Base-by-base conservation (phyloP, 78 protist species). In the Bigelowiella natans region DNA sequence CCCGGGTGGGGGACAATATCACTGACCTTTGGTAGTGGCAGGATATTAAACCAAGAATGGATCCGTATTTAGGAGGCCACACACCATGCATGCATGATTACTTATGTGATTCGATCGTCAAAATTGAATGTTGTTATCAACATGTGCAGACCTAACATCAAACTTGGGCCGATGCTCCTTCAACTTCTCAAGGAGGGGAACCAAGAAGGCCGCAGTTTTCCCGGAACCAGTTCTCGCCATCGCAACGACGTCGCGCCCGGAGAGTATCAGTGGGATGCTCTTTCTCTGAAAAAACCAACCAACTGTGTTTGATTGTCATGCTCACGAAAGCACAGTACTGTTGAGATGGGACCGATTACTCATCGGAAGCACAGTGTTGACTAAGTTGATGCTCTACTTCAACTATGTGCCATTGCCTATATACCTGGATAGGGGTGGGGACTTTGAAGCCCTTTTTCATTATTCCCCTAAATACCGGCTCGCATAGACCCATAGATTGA, bases 201-300 rank as follows among this genome's bases (percentile, higher is more conserved):
- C 34, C 0, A 93, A 37, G 90, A 93, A 93, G 82, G 94, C 92
- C 0, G 88, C 91, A 36, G 91, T 30, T 37, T 90, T 82, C 36
- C 31, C 99, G 0, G 98, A 95, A n/a, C 99, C 99, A 2, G 99
- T 98, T 36, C 99, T 92, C 0, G 99, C 99, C 99, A 98, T 98
- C 11, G 97, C 99, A 7, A 97, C 98, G 0, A 96, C 95, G 83
- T 98, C 99, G 31, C 31, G 36, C 36, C 99, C 99, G 1, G 91
- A 90, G 29, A 96, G 36, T 2, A 93, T 87, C 2, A 94, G 39
- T 36, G 98, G 99, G 34, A 97, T 97, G 18, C 97, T 92, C 39
- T 83, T 88, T 63, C 92, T 86, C 89, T 90, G 88, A n/a, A n/a
- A n/a, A n/a, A n/a, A n/a, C n/a, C 28, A 26, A 63, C 31, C 82